Percentiles rank a stretch among this genome's conserved stretches.
phyloP scores from a whole-genome alignment of 2,329 filamentous ascomycete genomes.

The Monosporascus ibericus region DNA sequence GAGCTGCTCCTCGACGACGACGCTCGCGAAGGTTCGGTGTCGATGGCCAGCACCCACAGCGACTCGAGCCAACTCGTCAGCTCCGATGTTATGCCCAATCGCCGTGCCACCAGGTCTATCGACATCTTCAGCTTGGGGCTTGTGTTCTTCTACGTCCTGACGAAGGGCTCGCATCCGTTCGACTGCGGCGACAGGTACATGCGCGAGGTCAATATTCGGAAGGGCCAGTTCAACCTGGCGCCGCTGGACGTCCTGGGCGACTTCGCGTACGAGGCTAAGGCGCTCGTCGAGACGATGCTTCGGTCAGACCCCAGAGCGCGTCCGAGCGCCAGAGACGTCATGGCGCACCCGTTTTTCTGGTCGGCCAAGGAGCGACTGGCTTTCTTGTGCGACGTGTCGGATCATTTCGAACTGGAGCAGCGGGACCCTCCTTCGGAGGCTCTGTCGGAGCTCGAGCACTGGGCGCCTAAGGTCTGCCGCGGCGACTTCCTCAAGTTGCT shows the following conservation, averaged over 20 bases:
- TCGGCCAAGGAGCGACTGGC: conserved; percentile 76
- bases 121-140: conserved; percentile 96
- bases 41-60: conserved; percentile 50
- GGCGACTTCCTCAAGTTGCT: conserved; percentile 74
- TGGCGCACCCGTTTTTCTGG: conserved; percentile 96
- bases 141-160: conserved; percentile 99
- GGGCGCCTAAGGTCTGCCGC: conserved; percentile 48
- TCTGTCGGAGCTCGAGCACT: conserved; percentile 53
- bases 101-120: conserved; percentile 88
- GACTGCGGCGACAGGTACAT: conserved; percentile 93
- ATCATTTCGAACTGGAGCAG: conserved; percentile 90
- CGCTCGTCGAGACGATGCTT: conserved; percentile 80
- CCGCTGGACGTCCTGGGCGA: conserved; percentile 72
- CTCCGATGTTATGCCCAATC: conserved; percentile 54
- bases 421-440: conserved; percentile 72
- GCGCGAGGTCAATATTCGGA: conserved; percentile 95
- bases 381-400: conserved; percentile 94
- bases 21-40: conserved; percentile 40
- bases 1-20: conserved; percentile 84
- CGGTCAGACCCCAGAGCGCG: conserved; percentile 56
- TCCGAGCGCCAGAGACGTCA: conserved; percentile 31
- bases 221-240: conserved; percentile 69
- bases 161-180: conserved; percentile 85
- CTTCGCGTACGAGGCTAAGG: conserved; percentile 78
- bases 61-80: conserved; percentile 54